Conservation (phyloP, 208 protist genomes). For the Leptomonas seymouri region DNA sequence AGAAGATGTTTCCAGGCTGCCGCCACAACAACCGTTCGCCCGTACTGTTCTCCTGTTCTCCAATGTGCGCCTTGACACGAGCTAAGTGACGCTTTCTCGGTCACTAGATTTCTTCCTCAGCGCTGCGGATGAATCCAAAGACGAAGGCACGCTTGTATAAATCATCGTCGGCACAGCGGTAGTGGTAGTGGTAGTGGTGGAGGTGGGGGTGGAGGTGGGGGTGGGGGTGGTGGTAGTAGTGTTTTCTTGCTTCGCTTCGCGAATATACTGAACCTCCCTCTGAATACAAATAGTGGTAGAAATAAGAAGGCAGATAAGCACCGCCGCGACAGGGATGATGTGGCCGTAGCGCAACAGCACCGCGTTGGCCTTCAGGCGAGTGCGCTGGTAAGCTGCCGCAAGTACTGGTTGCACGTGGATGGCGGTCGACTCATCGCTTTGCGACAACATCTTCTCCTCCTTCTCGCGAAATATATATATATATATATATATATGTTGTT, state of each 20-base stretch:
- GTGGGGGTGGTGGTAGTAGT: conserved; percentile 12
- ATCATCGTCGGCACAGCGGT: background rate
- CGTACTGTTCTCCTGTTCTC: no score
- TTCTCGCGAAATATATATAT: background rate
- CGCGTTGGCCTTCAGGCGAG: conserved; percentile 28
- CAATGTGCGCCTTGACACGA: no score
- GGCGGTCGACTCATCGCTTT: conserved; percentile 16
- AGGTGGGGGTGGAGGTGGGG: conserved; percentile 5
- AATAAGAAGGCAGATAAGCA: conserved; percentile 42
- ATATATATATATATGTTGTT: no score
- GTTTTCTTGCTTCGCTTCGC: conserved; percentile 4
- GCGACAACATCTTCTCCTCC: conserved; percentile 8
- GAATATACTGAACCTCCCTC: conserved; percentile 30
- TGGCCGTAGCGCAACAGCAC: conserved; percentile 42
- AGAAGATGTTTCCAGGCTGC: no score
- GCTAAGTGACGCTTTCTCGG: no score
- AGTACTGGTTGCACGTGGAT: conserved; percentile 19
- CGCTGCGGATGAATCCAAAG: no score
- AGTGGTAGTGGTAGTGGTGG: conserved; percentile 9
- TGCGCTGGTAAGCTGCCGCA: conserved; percentile 16
- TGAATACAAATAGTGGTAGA: conserved; percentile 36
- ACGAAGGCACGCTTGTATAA: no score
- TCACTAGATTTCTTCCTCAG: no score
- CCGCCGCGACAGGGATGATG: conserved; percentile 35
- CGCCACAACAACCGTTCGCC: no score